Percentiles rank a stretch among this genome's conserved stretches.
Evolutionary conservation across 2,329 filamentous ascomycete species (phyloP).

Genomic region (Sclerotinia glacialis): DNA sequence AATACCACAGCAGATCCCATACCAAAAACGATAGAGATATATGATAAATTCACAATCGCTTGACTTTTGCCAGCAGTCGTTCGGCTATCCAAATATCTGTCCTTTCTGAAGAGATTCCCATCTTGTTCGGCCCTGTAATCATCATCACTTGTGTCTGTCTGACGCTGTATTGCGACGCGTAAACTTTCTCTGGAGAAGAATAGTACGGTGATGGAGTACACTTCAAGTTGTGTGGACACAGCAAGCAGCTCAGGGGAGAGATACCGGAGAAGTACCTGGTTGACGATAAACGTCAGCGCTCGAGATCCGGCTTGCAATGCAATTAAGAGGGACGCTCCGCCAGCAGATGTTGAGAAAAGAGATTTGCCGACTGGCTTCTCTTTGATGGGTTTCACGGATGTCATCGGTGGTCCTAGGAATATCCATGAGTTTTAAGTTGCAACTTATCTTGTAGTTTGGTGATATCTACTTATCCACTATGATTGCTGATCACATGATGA

Average conservation of each 20-base stretch:
- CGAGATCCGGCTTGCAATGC: slow-evolving; percentile 84
- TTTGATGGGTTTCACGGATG: neutral
- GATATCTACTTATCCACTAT: slow-evolving; percentile 1
- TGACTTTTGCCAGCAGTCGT: slow-evolving; percentile 53
- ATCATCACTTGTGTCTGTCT: slow-evolving; percentile 44
- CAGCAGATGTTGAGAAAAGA: slow-evolving; percentile 29
- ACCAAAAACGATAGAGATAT: slow-evolving; percentile 71
- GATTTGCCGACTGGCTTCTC: slow-evolving; percentile 9
- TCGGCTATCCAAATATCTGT: slow-evolving; percentile 11
- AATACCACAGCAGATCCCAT: slow-evolving; percentile 61
- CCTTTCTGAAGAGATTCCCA: neutral
- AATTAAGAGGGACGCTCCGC: slow-evolving; percentile 57
- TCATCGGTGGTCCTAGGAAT: neutral
- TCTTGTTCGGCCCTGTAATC: slow-evolving; percentile 14
- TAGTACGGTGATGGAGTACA: slow-evolving; percentile 88
- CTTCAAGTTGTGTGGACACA: slow-evolving; percentile 82
- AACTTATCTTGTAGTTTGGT: neutral
- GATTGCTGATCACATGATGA: neutral
- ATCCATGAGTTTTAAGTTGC: neutral
- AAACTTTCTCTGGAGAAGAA: slow-evolving; percentile 93
- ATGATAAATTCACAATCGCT: slow-evolving; percentile 83
- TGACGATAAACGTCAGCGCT: slow-evolving; percentile 83
- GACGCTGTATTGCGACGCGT: slow-evolving; percentile 85
- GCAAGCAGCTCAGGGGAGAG: slow-evolving; percentile 83
- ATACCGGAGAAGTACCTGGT: slow-evolving; percentile 85